Evolutionary conservation across 768 basidiomycete species (phyloP), one percentile per base, ranked within the genome.

Genomic region (Hygrophorus pudorinus): DNA sequence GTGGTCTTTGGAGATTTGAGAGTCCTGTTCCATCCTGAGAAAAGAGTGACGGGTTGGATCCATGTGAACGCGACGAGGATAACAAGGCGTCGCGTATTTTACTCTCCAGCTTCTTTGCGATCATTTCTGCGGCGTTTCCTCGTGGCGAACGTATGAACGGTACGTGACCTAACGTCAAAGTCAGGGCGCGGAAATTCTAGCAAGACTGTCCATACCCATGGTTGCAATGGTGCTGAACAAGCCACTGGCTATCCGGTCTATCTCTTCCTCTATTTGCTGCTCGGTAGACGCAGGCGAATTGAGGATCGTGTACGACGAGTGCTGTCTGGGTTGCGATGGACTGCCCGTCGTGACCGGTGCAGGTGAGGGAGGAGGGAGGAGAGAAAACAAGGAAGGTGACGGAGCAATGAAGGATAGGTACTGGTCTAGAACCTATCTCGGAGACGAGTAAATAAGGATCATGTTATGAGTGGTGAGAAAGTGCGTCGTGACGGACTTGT

Each of bases 61-160:
- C 49, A 47, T 76, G 77, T 5, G 77, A 71, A 13, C 85, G 73
- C 33, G 83, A 79, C 28, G 80, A 73, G 32, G 73, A 79, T 45
- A 90, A 65, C 45, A 92, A 63, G 51, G 82, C 78, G 57, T 98
- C 94, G 40, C 94, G 71, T 53, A 98, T 83, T 63, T 89, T 90
- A 11, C 79, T 75, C 56, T 99, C 96, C 9, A 99, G 71, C 60
- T 89, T 96, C 65, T 91, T 85, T 7, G 93, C 93, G n/a, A 98
- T 81, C 93, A 97, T 96, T 63, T 99, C 96, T 14, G 93, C 96
- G 4, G 96, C 96, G 61, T 98, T 97, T 1, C 94, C 94, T 60
- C 84, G 71, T 16, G 96, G 96, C 46, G 87, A 83, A 27, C 96
- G 83, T 47, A 99, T 97, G 57, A 92, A 85, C 8, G 96, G 96